Percentiles rank a stretch among this genome's conserved stretches.
phyloP scores from a whole-genome alignment of 768 basidiomycete genomes.

The Boletus reticuloceps region DNA sequence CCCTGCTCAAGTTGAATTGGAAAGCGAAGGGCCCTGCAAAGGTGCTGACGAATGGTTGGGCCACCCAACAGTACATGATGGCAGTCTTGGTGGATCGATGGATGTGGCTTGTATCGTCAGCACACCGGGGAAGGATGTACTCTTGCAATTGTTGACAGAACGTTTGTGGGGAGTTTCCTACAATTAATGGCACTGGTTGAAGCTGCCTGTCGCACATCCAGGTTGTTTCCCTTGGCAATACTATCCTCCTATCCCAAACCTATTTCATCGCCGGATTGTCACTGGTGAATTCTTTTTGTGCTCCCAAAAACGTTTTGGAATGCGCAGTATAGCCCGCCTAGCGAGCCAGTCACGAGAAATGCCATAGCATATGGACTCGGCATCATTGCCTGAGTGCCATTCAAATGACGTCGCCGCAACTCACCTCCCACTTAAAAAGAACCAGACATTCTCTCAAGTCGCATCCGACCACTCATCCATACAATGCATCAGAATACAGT shows the following conservation, averaged over 20 bases:
- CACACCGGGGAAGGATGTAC: constrained; percentile 60
- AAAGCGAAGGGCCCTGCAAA: constrained; percentile 22
- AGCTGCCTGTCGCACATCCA: background rate
- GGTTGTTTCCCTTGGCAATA: background rate
- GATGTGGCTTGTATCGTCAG: constrained; percentile 49
- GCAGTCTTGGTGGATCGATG: constrained; percentile 21
- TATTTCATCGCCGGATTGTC: no score
- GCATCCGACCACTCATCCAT: background rate
- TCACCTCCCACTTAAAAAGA: no score
- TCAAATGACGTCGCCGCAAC: constrained; percentile 11
- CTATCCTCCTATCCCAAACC: no score
- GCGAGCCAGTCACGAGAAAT: background rate
- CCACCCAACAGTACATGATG: constrained; percentile 17
- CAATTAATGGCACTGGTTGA: background rate
- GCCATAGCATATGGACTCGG: no score
- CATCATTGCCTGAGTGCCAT: background rate
- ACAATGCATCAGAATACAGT: background rate
- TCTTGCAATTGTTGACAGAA: constrained; percentile 47
- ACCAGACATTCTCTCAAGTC: background rate
- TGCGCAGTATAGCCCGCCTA: no score
- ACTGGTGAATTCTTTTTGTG: no score
- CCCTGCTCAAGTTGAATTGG: constrained; percentile 54
- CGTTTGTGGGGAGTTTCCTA: constrained; percentile 51
- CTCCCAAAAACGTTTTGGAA: no score
- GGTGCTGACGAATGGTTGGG: constrained; percentile 21